These are phyloP conservation scores for Sisymbrium irio DNA, from an alignment of 345 rosid species.

Conservation along the genomic window DNA sequence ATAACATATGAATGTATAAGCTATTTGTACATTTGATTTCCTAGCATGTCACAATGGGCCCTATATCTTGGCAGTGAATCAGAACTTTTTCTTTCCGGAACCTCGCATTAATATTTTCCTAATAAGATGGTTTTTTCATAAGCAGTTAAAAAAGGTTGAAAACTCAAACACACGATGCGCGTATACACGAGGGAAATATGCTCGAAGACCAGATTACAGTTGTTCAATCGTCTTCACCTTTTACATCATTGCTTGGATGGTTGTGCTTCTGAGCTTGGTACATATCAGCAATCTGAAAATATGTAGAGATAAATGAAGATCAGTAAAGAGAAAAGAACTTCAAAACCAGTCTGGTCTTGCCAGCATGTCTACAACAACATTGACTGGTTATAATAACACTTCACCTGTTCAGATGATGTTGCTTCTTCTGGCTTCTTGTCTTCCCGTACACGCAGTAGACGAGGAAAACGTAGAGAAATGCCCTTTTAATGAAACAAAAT, in stretches of 20 bases:
- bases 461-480: conserved; percentile 86
- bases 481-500: conserved; percentile 44
- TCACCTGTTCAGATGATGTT: conserved; percentile 83
- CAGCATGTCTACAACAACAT: not conserved
- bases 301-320: not conserved
- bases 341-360: not conserved
- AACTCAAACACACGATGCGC: conserved; percentile 10
- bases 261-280: conserved; percentile 71
- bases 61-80: not conserved
- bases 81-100: not conserved
- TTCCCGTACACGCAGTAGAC: conserved; percentile 71
- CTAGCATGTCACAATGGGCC: not conserved
- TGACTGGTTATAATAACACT: conserved; percentile 1
- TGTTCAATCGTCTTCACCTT: conserved; percentile 65
- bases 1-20: not conserved
- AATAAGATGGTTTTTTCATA: not conserved
- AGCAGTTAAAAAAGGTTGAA: not conserved
- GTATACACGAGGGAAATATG: not conserved
- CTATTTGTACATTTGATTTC: not conserved
- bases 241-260: conserved; percentile 58
- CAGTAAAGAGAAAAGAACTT: not conserved
- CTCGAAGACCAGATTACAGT: not conserved
- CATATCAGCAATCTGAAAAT: conserved; percentile 83
- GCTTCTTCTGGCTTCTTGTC: conserved; percentile 87
- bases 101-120: not conserved